Evolutionary conservation across 2,329 filamentous ascomycete genomes (phyloP), one percentile per base, ranked within the genome.

Genomic region (Penicillium sp.): DNA sequence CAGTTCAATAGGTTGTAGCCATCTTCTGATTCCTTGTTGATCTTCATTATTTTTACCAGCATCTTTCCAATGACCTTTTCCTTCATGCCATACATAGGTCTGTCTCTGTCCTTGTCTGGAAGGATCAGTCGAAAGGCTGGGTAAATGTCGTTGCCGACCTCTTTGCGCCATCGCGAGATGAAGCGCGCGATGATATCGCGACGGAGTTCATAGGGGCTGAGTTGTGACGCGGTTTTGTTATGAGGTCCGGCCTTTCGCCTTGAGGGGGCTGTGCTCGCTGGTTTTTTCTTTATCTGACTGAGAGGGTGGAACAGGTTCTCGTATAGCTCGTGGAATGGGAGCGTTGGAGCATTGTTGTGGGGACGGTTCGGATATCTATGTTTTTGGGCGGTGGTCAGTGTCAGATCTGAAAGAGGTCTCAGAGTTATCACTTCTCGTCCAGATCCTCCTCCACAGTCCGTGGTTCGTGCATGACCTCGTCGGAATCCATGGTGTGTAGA

Each of bases 111-210:
- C 64, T 95, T 94, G 60, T 94, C 89, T 0, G 91, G 90, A 3
- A 96, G 77, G 47, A 97, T 95, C 38, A 98, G 78, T 16, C 93
- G 84, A 67, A 98, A 79, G 1, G 89, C 91, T 0, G 93, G 93
- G 63, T 93, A 97, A 59, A 98, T 87, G 67, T 98, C 93, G 57
- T 88, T 74, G 22, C 93, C 93, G 18, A 96, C 90, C 51, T 95
- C 84, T 46, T 82, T 81, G 31, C 90, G 81, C 93, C 93, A 98
- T 65, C 82, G 79, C 11, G 80, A 78, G 57, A 98, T 88, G 72
- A 95, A 98, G 6, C 85, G 77, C 45, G 90, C 81, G 54, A 98
- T 89, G 55, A 96, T 86, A 58, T 83, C 81, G 0, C 86, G 80
- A 29, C 89, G 82, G 51, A 86, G 79, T 65, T 96, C 89, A 55